phyloP scores from a whole-genome alignment of 495 filamentous ascomycete species.

The Ramalina peruviana region DNA sequence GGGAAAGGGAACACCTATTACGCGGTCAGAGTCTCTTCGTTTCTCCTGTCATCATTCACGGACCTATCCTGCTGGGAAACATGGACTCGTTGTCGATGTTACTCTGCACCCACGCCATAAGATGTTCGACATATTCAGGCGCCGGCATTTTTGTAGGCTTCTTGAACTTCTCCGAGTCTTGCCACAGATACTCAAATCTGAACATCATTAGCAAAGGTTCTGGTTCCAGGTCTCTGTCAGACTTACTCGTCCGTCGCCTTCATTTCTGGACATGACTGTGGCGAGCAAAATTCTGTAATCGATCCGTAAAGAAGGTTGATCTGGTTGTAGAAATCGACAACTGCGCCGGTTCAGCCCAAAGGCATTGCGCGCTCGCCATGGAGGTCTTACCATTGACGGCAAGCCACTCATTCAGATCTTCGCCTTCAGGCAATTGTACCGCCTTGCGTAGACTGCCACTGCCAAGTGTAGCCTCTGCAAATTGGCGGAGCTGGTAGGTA shows the following conservation, averaged over 20 bases:
- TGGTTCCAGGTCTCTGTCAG: background rate
- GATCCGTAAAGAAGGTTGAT: constrained; percentile 97
- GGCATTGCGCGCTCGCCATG: background rate
- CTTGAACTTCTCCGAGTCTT: constrained; percentile 85
- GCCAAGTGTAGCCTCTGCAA: constrained; percentile 91
- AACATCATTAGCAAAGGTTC: background rate
- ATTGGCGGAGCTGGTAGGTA: constrained; percentile 92
- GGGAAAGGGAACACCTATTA: constrained; percentile 83
- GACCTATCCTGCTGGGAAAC: constrained; percentile 84
- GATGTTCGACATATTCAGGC: constrained; percentile 90
- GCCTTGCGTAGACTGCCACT: constrained; percentile 92
- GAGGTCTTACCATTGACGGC: constrained; percentile 70
- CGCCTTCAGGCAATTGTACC: constrained; percentile 90
- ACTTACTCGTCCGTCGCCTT: constrained; percentile 94
- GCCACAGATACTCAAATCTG: constrained; percentile 98
- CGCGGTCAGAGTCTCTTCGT: constrained; percentile 6
- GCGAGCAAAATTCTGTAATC: constrained; percentile 98
- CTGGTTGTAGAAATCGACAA: constrained; percentile 99
- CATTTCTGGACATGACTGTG: constrained; percentile 94
- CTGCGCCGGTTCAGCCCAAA: constrained; percentile 27
- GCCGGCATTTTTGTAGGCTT: constrained; percentile 96
- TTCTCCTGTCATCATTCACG: constrained; percentile 3
- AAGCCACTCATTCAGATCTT: constrained; percentile 94
- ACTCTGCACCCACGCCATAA: constrained; percentile 91
- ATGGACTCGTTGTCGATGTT: constrained; percentile 93